These are phyloP conservation scores for Diversispora eburnea DNA, from an alignment of 192 early-diverging fungal species.

Conservation along the genomic window DNA sequence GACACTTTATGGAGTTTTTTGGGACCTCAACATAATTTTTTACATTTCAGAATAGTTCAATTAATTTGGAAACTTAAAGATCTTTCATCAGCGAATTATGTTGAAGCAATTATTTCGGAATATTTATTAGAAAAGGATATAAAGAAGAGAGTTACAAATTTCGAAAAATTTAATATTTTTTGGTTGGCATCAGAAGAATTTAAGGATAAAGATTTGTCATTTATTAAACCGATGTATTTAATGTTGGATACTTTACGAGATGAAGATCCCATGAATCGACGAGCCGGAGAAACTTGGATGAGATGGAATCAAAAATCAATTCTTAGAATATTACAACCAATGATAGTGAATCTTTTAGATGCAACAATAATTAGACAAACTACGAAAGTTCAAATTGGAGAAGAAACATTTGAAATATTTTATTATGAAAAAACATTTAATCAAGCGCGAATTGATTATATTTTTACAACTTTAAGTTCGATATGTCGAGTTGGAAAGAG, in stretches of 20 bases:
- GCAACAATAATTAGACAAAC: constrained; percentile 33
- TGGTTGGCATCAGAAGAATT: constrained; percentile 63
- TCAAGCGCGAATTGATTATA: constrained; percentile 64
- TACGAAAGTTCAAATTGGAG: constrained; percentile 36
- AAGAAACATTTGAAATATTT: constrained; percentile 42
- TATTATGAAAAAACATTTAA: constrained; percentile 61
- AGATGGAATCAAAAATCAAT: constrained; percentile 61
- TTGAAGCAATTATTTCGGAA: constrained; percentile 59
- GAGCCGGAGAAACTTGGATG: constrained; percentile 70
- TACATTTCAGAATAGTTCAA: constrained; percentile 61
- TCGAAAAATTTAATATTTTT: constrained; percentile 66
- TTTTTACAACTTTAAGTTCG: constrained; percentile 51
- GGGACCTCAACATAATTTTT: constrained; percentile 44
- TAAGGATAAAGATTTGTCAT: constrained; percentile 42
- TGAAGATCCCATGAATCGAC: constrained; percentile 47
- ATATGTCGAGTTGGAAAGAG: constrained; percentile 54
- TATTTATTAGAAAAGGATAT: constrained; percentile 46
- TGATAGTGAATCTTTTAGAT: constrained; percentile 48
- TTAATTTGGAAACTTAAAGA: constrained; percentile 64
- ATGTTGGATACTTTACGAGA: constrained; percentile 69
- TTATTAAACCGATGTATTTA: constrained; percentile 74
- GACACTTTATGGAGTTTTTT: constrained; percentile 68
- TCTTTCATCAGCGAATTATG: constrained; percentile 48
- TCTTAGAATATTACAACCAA: constrained; percentile 56
- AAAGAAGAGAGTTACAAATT: constrained; percentile 37